Base-by-base conservation (phyloP, 2,329 filamentous ascomycete genomes). In the Drechslerella coelobrocha region DNA sequence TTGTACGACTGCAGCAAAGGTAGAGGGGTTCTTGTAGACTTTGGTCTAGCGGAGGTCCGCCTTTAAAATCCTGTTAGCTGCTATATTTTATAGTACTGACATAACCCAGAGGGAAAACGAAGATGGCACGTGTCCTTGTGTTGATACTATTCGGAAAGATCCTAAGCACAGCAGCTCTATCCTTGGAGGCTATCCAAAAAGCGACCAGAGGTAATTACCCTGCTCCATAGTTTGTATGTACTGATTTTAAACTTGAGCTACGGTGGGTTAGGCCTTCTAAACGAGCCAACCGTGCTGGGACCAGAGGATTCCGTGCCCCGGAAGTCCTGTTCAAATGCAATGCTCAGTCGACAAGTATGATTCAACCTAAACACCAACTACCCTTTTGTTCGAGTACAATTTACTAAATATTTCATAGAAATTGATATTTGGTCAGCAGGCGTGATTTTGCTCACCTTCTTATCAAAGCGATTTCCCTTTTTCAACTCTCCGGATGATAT, bases 401-500 rank as follows among this genome's bases (percentile, higher is more conserved):
- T 57, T 21, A 45, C 45, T 23, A 41, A 39, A 27, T 34, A 14
- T 47, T 4, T 14, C 12, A 41, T 78, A 75, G 74, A 93, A 75
- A 94, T 99, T 75, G 94, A 99, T 78, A 89, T 99, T 74, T 99
- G 94, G 94, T 96, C 91, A 23, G 92, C 89, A 0, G 94, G 94
- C 43, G 92, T 99, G n/a, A 96, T 99, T 61, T 84, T 99, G 1
- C 83, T 99, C n/a, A 99, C 94, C 0, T 89, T 99, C 73, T 83
- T 99, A 12, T 93, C 90, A 41, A 89, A 89, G 62, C 88, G 94
- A 2, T 99, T 99, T 76, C 94, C 94, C 0, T 99, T 99, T 80
- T 99, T 99, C 83, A 97, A 99, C 80, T 96, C 91, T 48, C 89
- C 92, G n/a, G 94, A 99, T 78, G 94, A 99, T 76, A 89, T 99